phyloP scores from a whole-genome alignment of 2,329 filamentous ascomycete genomes.

The Penicillium paneum region DNA sequence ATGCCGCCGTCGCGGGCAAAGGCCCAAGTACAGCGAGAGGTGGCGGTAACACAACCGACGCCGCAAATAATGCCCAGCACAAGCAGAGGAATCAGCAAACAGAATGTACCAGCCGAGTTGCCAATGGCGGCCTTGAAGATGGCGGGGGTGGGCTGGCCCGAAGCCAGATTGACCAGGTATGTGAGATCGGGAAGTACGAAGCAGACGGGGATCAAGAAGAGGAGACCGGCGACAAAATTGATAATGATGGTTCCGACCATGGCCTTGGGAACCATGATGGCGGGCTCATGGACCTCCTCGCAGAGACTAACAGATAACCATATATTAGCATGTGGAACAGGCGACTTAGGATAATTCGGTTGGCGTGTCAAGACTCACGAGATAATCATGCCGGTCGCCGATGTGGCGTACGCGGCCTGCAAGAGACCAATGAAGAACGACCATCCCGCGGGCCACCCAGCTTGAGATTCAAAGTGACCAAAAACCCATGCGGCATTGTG shows the following conservation, averaged over 20 bases:
- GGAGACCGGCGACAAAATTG: conserved; percentile 60
- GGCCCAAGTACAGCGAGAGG: conserved; percentile 68
- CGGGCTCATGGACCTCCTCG: conserved; percentile 64
- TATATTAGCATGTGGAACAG: conserved; percentile 12
- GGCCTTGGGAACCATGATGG: conserved; percentile 64
- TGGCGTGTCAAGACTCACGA: conserved; percentile 55
- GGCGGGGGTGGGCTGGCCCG: conserved; percentile 69
- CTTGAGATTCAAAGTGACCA: conserved; percentile 55
- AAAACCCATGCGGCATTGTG: conserved; percentile 58
- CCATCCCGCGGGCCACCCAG: conserved; percentile 68
- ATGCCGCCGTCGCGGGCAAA: conserved; percentile 72
- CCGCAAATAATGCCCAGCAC: conserved; percentile 71
- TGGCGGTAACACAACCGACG: conserved; percentile 67
- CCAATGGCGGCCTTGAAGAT: conserved; percentile 72
- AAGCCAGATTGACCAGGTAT: conserved; percentile 60
- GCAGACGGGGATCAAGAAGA: conserved; percentile 68
- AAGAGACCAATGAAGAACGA: conserved; percentile 68
- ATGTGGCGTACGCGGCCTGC: conserved; percentile 65
- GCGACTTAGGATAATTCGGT: neutral
- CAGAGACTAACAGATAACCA: conserved; percentile 50
- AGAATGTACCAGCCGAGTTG: conserved; percentile 67
- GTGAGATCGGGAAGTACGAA: conserved; percentile 69
- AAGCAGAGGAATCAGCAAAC: conserved; percentile 63
- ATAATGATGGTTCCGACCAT: conserved; percentile 66
- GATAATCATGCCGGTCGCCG: conserved; percentile 72